A percentile compares a stretch with the other conserved stretches of the same genome.
Conservation (phyloP, 2,329 filamentous ascomycete genomes). For the Penicillium sp. region DNA sequence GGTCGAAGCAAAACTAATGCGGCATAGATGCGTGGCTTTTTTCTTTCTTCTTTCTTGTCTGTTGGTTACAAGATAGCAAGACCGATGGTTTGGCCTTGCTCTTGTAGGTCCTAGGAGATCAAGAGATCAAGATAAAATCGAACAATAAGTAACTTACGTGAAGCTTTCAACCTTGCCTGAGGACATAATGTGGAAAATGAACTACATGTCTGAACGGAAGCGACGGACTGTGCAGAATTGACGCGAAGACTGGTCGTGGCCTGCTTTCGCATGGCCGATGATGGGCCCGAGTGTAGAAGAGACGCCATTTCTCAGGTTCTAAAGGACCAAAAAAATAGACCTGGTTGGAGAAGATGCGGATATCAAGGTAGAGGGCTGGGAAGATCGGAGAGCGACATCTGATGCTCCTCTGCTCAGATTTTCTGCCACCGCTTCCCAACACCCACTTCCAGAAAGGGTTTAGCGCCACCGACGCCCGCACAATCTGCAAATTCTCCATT, state of each 20-base stretch:
- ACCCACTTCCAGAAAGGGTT: constrained; percentile 20
- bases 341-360: constrained; percentile 8
- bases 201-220: constrained; percentile 31
- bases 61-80: constrained; percentile 2
- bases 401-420: constrained; percentile 22
- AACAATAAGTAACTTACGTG: constrained; percentile 28
- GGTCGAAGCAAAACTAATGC: neutral
- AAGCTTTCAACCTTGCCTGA: constrained; percentile 25
- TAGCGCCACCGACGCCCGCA: constrained; percentile 33
- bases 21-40: neutral
- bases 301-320: constrained; percentile 29
- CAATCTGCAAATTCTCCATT: constrained; percentile 28
- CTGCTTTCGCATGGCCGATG: constrained; percentile 38
- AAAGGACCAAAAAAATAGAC: constrained; percentile 5
- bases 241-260: constrained; percentile 30
- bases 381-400: constrained; percentile 7
- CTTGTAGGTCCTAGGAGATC: neutral
- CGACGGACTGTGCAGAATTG: constrained; percentile 25
- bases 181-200: constrained; percentile 31
- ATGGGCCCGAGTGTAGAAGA: constrained; percentile 30
- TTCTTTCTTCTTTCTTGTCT: neutral
- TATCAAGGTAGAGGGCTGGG: neutral
- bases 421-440: constrained; percentile 24
- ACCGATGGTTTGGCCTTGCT: neutral
- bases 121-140: neutral